Percentiles rank a stretch among this genome's conserved stretches.
Conservation (phyloP, 495 filamentous ascomycete genomes). For the Neurospora sp. region DNA sequence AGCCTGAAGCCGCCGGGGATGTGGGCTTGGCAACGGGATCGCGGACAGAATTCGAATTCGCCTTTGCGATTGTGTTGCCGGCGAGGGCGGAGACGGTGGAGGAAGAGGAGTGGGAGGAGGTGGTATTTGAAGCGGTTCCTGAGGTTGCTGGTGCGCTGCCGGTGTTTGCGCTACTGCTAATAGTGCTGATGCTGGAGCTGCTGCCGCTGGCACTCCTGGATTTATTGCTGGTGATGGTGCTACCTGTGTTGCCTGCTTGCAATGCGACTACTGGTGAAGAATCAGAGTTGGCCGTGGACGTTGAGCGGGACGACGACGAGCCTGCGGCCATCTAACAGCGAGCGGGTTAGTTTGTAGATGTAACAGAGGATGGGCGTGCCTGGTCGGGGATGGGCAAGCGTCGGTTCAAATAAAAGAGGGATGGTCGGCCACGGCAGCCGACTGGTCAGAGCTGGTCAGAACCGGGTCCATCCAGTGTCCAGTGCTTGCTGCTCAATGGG, state of each 20-base stretch:
- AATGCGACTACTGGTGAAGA: not conserved
- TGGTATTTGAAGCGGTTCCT: not conserved
- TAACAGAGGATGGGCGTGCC: constrained; percentile 10
- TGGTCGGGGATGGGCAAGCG: constrained; percentile 18
- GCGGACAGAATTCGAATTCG: not conserved
- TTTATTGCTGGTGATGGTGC: not conserved
- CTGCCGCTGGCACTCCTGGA: not conserved
- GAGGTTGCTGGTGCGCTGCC: not conserved
- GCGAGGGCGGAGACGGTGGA: not conserved
- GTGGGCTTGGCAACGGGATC: not conserved
- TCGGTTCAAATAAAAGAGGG: constrained; percentile 25
- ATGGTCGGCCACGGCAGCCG: not conserved
- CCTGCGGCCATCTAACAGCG: constrained; percentile 31
- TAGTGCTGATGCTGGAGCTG: not conserved
- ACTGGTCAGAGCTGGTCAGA: not conserved
- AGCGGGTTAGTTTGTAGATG: constrained; percentile 10
- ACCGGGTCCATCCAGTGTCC: not conserved
- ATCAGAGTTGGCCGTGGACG: not conserved
- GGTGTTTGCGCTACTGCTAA: not conserved
- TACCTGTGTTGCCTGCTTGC: constrained; percentile 4
- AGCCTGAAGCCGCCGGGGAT: constrained; percentile 1
- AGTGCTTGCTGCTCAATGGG: not conserved
- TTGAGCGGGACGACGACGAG: constrained; percentile 17
- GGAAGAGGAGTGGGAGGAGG: constrained; percentile 1
- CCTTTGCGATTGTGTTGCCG: not conserved